These are phyloP conservation scores for Penicillium thymicola DNA, from an alignment of 2,329 filamentous ascomycete species.

Conservation along the genomic window DNA sequence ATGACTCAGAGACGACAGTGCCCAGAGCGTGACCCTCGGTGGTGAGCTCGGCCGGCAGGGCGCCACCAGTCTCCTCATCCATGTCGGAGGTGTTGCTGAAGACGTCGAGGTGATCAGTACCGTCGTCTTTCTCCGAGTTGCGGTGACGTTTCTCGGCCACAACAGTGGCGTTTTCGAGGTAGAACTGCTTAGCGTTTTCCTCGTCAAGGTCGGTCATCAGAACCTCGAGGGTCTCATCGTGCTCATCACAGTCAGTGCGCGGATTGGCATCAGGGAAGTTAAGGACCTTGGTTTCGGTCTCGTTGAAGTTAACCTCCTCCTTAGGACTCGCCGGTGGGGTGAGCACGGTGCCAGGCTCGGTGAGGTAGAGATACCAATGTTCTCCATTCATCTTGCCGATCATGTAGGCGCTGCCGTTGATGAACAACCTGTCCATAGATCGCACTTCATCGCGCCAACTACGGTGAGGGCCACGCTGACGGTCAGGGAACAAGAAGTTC, in stretches of 20 bases:
- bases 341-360: constrained; percentile 73
- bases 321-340: constrained; percentile 78
- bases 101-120: constrained; percentile 62
- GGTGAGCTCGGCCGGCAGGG: constrained; percentile 69
- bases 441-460: constrained; percentile 97
- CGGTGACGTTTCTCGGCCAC: constrained; percentile 80
- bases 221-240: constrained; percentile 57
- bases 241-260: constrained; percentile 33
- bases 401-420: constrained; percentile 95
- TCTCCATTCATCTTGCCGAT: constrained; percentile 99
- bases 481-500: constrained; percentile 94
- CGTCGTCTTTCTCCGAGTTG: constrained; percentile 62
- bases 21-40: constrained; percentile 93
- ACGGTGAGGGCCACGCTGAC: constrained; percentile 88
- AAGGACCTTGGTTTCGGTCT: constrained; percentile 60
- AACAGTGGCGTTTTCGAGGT: constrained; percentile 78
- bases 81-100: constrained; percentile 71
- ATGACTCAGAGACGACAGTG: constrained; percentile 84
- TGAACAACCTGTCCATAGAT: constrained; percentile 86
- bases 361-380: constrained; percentile 98
- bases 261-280: constrained; percentile 47
- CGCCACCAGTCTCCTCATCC: constrained; percentile 50
- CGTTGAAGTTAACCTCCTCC: constrained; percentile 45
- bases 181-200: constrained; percentile 65
- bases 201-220: constrained; percentile 67